Evolutionary conservation across 108 stramenopile genomes (phyloP), one percentile per base, ranked within the genome.

Genomic region (Fistulifera pelliculosa): DNA sequence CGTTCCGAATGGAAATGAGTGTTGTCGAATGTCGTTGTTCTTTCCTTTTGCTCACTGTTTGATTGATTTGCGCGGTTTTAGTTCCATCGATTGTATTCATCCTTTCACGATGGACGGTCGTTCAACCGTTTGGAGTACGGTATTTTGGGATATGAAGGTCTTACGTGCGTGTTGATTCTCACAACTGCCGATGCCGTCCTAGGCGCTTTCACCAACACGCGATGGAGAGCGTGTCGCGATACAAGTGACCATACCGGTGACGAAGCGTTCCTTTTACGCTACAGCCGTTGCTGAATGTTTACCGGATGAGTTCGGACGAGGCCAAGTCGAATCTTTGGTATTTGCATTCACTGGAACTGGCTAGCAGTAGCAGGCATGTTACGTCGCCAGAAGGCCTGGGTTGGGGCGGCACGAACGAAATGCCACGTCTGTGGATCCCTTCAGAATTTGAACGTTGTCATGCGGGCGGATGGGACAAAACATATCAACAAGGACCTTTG

Each of bases 11-110:
- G 71, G 75, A 22, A 26, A 56, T 1, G n/a, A n/a, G n/a, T n/a
- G n/a, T n/a, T n/a, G n/a, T n/a, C n/a, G n/a, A n/a, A n/a, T n/a
- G n/a, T 66, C 80, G 2, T 49, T 68, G n/a, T 54, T 82, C 40
- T 82, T 77, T 64, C 49, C 49, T 27, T 77, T 77, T 27, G 76
- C 64, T 13, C 73, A 66, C 41, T 65, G 75, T 69, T 73, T 69
- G 2, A 41, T 62, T 10, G 50, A 76, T 1, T 44, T 82, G 45
- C 65, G 74, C 27, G 80, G 80, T 11, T 8, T 35, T 49, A 58
- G 70, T 91, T 71, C 60, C 72, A 80, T 70, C 75, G 83, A n/a
- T 52, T 91, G 49, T 91, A 85, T 56, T 81, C 89, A 5, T 85
- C 85, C 12, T 75, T 74, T 19, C 67, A 74, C 0, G 85, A 91